Conservation (phyloP, 2,329 filamentous ascomycete species). For the Pestalotiopsis sp. region DNA sequence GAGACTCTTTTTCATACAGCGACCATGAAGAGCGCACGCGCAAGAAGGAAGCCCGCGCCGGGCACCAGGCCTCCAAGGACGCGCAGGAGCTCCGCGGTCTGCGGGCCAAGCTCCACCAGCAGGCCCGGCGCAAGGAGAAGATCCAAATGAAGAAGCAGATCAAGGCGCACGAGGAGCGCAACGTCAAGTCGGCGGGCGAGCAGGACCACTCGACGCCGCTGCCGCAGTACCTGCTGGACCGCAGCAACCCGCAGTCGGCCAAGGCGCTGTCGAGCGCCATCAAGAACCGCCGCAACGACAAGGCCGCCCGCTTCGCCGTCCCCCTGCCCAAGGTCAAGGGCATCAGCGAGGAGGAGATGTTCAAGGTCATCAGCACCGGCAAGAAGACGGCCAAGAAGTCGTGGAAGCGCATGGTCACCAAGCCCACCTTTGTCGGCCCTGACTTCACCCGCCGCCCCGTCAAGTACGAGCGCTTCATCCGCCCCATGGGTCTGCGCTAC, state of each 20-base stretch:
- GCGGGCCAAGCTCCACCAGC: constrained; percentile 87
- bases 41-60: constrained; percentile 86
- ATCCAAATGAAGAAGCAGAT: constrained; percentile 96
- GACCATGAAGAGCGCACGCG: constrained; percentile 88
- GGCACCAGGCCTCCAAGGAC: constrained; percentile 84
- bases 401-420: constrained; percentile 62
- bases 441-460: constrained; percentile 89
- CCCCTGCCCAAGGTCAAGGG: constrained; percentile 92
- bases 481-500: constrained; percentile 77
- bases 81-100: constrained; percentile 92
- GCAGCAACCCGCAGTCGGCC: constrained; percentile 59
- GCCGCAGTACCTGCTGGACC: constrained; percentile 91
- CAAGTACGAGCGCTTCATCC: constrained; percentile 72
- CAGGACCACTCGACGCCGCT: constrained; percentile 81
- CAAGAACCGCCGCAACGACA: constrained; percentile 93
- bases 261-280: constrained; percentile 82
- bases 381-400: constrained; percentile 87
- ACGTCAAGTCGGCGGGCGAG: constrained; percentile 82
- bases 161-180: constrained; percentile 92
- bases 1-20: constrained; percentile 33
- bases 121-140: constrained; percentile 96
- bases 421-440: constrained; percentile 85
- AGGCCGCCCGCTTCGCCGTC: constrained; percentile 90
- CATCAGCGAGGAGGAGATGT: constrained; percentile 96
- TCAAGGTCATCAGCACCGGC: constrained; percentile 93